A percentile compares a stretch with the other conserved stretches of the same genome.
Evolutionary conservation across 495 filamentous ascomycete species (phyloP).

Genomic region (Tuber indicum): DNA sequence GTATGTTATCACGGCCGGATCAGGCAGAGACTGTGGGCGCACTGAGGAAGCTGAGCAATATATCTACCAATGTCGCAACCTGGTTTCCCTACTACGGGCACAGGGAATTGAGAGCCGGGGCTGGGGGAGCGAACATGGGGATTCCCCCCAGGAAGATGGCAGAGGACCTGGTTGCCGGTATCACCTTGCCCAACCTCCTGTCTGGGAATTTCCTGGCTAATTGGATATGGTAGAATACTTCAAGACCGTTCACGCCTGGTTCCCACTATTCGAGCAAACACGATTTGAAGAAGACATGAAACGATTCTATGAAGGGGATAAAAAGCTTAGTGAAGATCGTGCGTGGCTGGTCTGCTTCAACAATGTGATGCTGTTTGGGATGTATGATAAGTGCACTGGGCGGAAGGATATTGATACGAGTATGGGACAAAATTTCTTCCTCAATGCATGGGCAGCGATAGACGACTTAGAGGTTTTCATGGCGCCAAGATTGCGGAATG

Average conservation of each 20-base stretch:
- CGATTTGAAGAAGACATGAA: constrained; percentile 27
- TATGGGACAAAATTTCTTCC: constrained; percentile 22
- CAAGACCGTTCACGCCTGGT: constrained; percentile 34
- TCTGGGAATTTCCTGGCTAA: constrained; percentile 7
- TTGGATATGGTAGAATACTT: constrained; percentile 26
- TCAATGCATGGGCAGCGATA: constrained; percentile 38
- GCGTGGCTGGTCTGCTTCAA: constrained; percentile 40
- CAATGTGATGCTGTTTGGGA: constrained; percentile 39
- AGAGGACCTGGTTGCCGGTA: constrained; percentile 28
- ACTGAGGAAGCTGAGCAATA: constrained; percentile 25
- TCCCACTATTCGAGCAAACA: constrained; percentile 36
- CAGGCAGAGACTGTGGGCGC: constrained; percentile 36
- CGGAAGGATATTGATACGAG: constrained; percentile 4
- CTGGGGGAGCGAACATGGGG: constrained; percentile 30
- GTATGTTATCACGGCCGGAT: constrained; percentile 9
- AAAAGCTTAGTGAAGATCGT: constrained; percentile 28
- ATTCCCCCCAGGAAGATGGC: constrained; percentile 31
- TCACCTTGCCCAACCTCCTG: background rate
- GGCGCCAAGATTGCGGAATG: constrained; percentile 29
- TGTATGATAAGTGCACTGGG: constrained; percentile 20
- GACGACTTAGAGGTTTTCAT: constrained; percentile 40
- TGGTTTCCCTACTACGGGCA: constrained; percentile 40
- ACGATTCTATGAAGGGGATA: constrained; percentile 27
- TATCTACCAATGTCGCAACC: constrained; percentile 31
- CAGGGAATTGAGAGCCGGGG: constrained; percentile 29